Base-by-base conservation (phyloP, 768 basidiomycete genomes). In the Rhodotorula sphaerocarpa region DNA sequence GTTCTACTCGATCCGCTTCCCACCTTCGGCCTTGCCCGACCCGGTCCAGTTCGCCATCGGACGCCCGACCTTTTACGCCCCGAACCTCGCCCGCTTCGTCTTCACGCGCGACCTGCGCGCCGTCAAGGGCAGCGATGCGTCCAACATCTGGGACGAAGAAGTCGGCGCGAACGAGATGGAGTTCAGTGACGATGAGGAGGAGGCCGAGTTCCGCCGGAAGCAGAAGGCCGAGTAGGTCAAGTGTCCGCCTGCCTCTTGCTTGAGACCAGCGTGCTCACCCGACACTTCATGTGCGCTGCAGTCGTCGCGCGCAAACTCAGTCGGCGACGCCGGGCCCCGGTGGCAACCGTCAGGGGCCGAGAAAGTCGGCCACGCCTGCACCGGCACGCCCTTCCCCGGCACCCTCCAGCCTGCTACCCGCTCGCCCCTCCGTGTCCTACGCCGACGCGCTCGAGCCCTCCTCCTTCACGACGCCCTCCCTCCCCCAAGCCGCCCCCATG, bases 161-260 rank as follows among this genome's bases (percentile, higher is more conserved):
- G 85, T 88, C 4, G 87, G 79, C 3, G 90, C 88, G 25, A 82
- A 89, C 58, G 93, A 96, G 72, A 72, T 88, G 34, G 93, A 97
- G 73, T 97, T 92, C 75, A 90, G 88, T 5, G 93, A 97, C 68
- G 93, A 97, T 69, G 93, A 97, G 74, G 81, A 84, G 57, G 93
- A 97, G 74, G 82, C 83, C 23, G 84, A 83, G 33, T 81, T 84
- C 72, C 87, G 81, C 76, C 78, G 81, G 55, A 77, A 77, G 52
- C 71, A 81, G 50, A 87, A 85, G 67, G 54, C 50, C 3, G 67
- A 69, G 67, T 65, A 21, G 31, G 67, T 53, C 23, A 4, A 20
- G 5, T 39, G 15, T 15, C 7, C n/a, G 54, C 25, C 18, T 45
- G 21, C 4, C 31, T 0, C 33, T 25, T n/a, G n/a, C n/a, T 16